A percentile compares a stretch with the other conserved stretches of the same genome.
Evolutionary conservation across 805 yeast species (phyloP).

Genomic region (Ogataea pilisensis): DNA sequence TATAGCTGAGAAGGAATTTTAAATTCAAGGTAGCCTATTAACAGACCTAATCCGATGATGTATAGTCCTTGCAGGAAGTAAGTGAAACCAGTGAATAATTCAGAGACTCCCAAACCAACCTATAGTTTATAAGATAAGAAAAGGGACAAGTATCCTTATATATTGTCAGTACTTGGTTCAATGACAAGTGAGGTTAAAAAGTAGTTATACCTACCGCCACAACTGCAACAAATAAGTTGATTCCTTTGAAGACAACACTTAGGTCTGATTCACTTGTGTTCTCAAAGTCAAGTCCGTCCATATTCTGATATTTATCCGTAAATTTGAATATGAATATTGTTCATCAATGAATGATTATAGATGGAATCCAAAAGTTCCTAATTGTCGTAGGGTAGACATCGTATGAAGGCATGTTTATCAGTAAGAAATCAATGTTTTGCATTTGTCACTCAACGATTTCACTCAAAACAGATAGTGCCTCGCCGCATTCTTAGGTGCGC

Average conservation of each 20-base stretch:
- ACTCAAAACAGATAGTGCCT: too few relatives aligned
- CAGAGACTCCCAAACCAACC: constrained; percentile 47
- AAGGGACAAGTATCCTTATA: neutral
- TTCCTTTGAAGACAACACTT: constrained; percentile 42
- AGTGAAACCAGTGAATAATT: constrained; percentile 37
- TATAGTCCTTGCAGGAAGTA: constrained; percentile 57
- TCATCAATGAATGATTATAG: neutral
- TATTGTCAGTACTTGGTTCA: too few relatives aligned
- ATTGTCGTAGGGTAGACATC: too few relatives aligned
- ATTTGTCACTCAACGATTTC: too few relatives aligned
- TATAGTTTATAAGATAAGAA: constrained; percentile 12
- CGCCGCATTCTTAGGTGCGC: too few relatives aligned
- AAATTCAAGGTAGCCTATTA: constrained; percentile 45
- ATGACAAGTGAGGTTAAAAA: neutral
- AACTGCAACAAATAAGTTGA: constrained; percentile 53
- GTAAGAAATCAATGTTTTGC: too few relatives aligned
- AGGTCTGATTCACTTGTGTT: constrained; percentile 39
- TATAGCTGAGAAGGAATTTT: constrained; percentile 56
- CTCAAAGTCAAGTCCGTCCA: constrained; percentile 42
- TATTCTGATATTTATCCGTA: constrained; percentile 1
- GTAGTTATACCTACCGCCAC: constrained; percentile 40
- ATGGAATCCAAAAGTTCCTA: too few relatives aligned
- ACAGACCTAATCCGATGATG: constrained; percentile 49
- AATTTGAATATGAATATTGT: neutral
- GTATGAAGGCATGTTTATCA: too few relatives aligned